Conservation (phyloP, 2,329 filamentous ascomycete genomes). For the Colletotrichum truncatum region DNA sequence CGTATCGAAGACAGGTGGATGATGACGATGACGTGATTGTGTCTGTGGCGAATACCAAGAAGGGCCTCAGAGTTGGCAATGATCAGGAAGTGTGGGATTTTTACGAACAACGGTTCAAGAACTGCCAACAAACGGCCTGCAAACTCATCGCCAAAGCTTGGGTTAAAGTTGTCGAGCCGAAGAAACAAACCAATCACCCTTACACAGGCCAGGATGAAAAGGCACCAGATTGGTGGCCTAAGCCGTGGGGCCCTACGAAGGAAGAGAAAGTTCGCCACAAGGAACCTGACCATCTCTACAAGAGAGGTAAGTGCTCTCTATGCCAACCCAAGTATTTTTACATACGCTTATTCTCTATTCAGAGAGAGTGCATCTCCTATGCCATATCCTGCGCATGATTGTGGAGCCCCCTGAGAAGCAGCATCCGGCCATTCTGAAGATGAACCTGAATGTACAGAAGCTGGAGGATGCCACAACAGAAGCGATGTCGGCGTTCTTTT, state of each 20-base stretch:
- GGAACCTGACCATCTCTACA: constrained; percentile 78
- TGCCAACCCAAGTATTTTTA: background rate
- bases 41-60: constrained; percentile 47
- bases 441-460: constrained; percentile 62
- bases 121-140: constrained; percentile 75
- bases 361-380: constrained; percentile 69
- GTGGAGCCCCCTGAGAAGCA: constrained; percentile 59
- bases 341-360: constrained; percentile 23
- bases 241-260: constrained; percentile 58
- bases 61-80: constrained; percentile 62
- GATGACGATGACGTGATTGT: constrained; percentile 55
- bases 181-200: constrained; percentile 79
- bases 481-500: constrained; percentile 66
- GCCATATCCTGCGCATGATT: constrained; percentile 68
- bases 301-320: constrained; percentile 60
- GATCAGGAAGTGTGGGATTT: constrained; percentile 64
- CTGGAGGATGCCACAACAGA: constrained; percentile 68
- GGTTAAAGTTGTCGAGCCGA: constrained; percentile 79
- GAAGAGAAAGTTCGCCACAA: constrained; percentile 70
- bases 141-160: constrained; percentile 80
- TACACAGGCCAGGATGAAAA: constrained; percentile 73
- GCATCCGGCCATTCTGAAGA: constrained; percentile 61
- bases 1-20: constrained; percentile 45
- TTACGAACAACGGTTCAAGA: constrained; percentile 69
- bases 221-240: constrained; percentile 74